Evolutionary conservation across 139 green algal genomes (phyloP).

Genomic region (Chloropicon primus): DNA sequence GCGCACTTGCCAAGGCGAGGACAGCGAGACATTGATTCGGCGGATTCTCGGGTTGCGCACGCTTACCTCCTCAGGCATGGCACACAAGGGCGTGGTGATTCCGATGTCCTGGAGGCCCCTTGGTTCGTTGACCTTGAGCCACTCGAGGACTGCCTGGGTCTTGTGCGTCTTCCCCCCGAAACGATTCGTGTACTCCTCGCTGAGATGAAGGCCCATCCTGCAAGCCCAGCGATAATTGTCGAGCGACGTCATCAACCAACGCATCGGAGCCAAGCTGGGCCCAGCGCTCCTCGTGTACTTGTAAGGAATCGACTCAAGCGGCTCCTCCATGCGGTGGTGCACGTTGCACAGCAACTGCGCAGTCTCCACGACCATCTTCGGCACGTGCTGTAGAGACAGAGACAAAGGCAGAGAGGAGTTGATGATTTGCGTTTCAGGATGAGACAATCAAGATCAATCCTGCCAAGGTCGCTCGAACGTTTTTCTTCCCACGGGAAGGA

Average conservation of each 20-base stretch:
- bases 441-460: no score
- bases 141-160: background rate
- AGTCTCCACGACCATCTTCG: background rate
- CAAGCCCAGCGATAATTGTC: background rate
- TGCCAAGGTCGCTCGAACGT: no score
- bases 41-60: no score
- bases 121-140: background rate
- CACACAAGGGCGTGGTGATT: background rate
- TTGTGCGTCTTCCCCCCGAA: background rate
- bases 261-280: background rate
- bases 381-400: no score
- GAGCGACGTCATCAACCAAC: background rate
- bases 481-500: no score
- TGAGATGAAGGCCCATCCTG: background rate
- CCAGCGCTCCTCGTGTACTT: background rate
- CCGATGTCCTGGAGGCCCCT: background rate
- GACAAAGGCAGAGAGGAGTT: no score
- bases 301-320: background rate
- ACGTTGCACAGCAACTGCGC: background rate
- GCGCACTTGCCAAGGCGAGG: no score
- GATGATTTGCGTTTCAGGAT: no score
- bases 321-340: background rate
- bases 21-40: no score
- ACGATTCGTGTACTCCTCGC: background rate
- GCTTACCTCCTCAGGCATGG: background rate